Evolutionary conservation across 164 flowering plant species (phyloP), one percentile per base, ranked within the genome.

Genomic region (Cinnamomum micranthum): DNA sequence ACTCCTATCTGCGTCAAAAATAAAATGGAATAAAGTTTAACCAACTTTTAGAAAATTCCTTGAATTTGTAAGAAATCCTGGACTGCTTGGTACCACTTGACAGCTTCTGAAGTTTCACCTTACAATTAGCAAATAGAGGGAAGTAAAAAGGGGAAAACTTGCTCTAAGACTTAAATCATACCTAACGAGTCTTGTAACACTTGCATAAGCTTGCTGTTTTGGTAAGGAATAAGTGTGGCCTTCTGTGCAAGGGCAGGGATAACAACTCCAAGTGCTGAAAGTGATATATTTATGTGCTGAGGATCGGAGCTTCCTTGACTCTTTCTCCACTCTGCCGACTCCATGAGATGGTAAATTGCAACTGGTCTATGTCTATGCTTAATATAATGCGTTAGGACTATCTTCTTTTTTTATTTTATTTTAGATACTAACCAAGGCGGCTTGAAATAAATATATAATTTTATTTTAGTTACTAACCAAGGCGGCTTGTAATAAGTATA

Each of bases 201-300:
- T 86, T 90, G 97, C 62, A 97, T 93, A 64, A 95, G 97, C 80
- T 92, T 92, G 94, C 96, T 92, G 66, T 94, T 94, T 77, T 97
- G 84, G 77, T 94, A 94, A 60, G 98, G 98, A 77, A 95, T 80
- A 75, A 93, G 97, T 50, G 91, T 33, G 76, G 85, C 91, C 83
- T 95, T 95, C 75, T 92, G 97, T 6, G 97, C 97, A 72, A 94
- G 89, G 68, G 98, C 91, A 74, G 91, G 81, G 35, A 95, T 92
- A 71, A 92, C 98, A 86, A 92, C 98, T 60, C 97, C 98, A 15
- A 94, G 87, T 5, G 96, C 91, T 68, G 98, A 92, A 65, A 94
- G 93, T 7, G 98, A 94, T 80, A 68, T 86, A 71, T 94, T 94
- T 64, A 94, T 94, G 78, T 89, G 86, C 79, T 91, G 95, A n/a